Percentiles rank a stretch among this genome's conserved stretches.
Evolutionary conservation across 495 filamentous ascomycete genomes (phyloP).

Genomic region (Lophiotrema nucula): DNA sequence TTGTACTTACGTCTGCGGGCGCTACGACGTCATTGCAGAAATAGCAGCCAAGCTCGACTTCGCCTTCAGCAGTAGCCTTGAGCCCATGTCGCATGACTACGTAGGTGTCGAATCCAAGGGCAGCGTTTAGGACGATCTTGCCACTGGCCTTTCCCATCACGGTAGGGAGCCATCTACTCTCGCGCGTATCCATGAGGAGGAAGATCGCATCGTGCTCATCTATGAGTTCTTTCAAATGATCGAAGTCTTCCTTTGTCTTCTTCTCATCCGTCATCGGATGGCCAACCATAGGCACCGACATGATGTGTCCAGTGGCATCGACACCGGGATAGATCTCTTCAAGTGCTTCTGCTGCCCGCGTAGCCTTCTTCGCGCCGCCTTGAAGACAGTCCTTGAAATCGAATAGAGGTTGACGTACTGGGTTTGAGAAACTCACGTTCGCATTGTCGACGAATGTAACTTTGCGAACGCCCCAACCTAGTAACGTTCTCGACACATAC

Average conservation of each 20-base stretch:
- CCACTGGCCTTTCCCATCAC: slow-evolving; percentile 91
- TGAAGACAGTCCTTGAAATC: slow-evolving; percentile 83
- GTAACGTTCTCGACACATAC: slow-evolving; percentile 84
- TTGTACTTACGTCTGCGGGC: slow-evolving; percentile 77
- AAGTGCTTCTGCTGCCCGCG: slow-evolving; percentile 75
- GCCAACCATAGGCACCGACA: slow-evolving; percentile 92
- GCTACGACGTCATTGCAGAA: slow-evolving; percentile 98
- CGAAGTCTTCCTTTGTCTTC: slow-evolving; percentile 68
- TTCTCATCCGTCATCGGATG: slow-evolving; percentile 76
- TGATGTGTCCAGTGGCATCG: slow-evolving; percentile 68
- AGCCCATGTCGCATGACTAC: slow-evolving; percentile 95
- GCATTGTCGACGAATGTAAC: slow-evolving; percentile 97
- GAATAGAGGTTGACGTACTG: slow-evolving; percentile 91
- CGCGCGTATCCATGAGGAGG: slow-evolving; percentile 92
- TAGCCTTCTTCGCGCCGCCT: slow-evolving; percentile 82
- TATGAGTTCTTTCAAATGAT: slow-evolving; percentile 69
- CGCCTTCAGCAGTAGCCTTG: slow-evolving; percentile 44
- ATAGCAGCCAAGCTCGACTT: slow-evolving; percentile 82
- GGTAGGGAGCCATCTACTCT: slow-evolving; percentile 94
- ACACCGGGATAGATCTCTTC: slow-evolving; percentile 89
- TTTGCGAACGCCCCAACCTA: slow-evolving; percentile 96
- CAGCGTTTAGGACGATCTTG: slow-evolving; percentile 95
- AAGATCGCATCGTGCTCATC: slow-evolving; percentile 91
- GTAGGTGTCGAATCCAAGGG: slow-evolving; percentile 92
- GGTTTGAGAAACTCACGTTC: slow-evolving; percentile 95